These are phyloP conservation scores for Lasiodiplodia sp. DNA, from an alignment of 2,329 filamentous ascomycete genomes.

Conservation along the genomic window DNA sequence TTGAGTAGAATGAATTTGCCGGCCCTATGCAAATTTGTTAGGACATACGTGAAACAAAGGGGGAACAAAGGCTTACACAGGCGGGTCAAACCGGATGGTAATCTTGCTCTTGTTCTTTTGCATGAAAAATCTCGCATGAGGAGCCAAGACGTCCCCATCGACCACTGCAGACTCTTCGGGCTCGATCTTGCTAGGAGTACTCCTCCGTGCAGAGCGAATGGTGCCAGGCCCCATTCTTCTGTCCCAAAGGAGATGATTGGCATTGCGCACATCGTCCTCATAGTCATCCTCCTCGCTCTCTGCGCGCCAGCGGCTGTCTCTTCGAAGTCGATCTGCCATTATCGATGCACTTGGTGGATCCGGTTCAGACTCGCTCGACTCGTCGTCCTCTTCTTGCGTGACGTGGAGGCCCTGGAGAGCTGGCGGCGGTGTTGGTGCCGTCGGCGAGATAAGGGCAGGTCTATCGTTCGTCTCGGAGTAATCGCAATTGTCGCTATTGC, in stretches of 20 bases:
- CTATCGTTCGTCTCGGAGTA: slow-evolving; percentile 16
- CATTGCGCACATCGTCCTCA: slow-evolving; percentile 43
- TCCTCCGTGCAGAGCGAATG: slow-evolving; percentile 39
- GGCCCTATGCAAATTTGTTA: slow-evolving; percentile 55
- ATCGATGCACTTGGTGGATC: slow-evolving; percentile 47
- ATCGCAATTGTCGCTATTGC: slow-evolving; percentile 25
- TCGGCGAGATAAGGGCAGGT: slow-evolving; percentile 21
- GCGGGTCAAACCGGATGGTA: slow-evolving; percentile 83
- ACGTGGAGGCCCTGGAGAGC: slow-evolving; percentile 45
- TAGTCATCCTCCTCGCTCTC: slow-evolving; percentile 49
- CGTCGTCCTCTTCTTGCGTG: slow-evolving; percentile 42
- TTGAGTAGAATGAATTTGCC: slow-evolving; percentile 87
- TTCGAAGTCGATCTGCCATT: slow-evolving; percentile 48
- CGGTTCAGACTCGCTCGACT: slow-evolving; percentile 40
- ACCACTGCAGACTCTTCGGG: slow-evolving; percentile 37
- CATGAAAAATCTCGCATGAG: slow-evolving; percentile 84
- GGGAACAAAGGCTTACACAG: slow-evolving; percentile 60
- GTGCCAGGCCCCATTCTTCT: slow-evolving; percentile 29
- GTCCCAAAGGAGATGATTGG: slow-evolving; percentile 48
- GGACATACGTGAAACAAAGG: not conserved
- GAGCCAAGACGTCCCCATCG: slow-evolving; percentile 62
- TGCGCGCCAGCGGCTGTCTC: slow-evolving; percentile 47
- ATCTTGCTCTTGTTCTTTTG: slow-evolving; percentile 83
- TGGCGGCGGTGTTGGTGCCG: slow-evolving; percentile 19
- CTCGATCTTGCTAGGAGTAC: slow-evolving; percentile 45